phyloP scores from a whole-genome alignment of 2,329 filamentous ascomycete species.

The Didymella arachidicola region DNA sequence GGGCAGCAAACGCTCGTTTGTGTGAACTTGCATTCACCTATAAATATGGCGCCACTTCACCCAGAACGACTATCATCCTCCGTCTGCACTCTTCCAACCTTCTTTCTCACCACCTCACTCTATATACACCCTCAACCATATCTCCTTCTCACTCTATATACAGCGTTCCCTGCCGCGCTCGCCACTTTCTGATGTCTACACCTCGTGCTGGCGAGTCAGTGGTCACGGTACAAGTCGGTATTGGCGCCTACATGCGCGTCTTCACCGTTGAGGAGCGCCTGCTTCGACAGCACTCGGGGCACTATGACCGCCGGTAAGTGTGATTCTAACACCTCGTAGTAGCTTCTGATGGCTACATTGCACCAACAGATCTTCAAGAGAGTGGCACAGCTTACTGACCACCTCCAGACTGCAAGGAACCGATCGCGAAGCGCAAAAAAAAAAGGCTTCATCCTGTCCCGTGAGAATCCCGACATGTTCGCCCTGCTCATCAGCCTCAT shows the following conservation, averaged over 20 bases:
- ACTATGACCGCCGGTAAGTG: neutral
- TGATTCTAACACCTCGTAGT: neutral
- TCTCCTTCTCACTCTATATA: neutral
- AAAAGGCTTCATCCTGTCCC: too few relatives aligned
- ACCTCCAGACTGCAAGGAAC: too few relatives aligned
- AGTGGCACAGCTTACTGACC: too few relatives aligned
- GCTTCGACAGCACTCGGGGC: neutral
- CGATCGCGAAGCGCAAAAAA: too few relatives aligned
- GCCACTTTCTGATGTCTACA: neutral
- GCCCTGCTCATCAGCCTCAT: too few relatives aligned
- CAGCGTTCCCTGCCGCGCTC: neutral
- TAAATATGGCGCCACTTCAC: neutral
- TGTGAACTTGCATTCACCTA: neutral
- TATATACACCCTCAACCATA: neutral
- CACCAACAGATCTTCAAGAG: too few relatives aligned
- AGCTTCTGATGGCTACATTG: neutral
- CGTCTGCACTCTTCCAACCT: neutral
- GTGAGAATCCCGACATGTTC: too few relatives aligned
- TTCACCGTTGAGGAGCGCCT: neutral
- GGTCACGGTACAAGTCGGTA: neutral
- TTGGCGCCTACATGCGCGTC: neutral
- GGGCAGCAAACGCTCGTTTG: neutral
- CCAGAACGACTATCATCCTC: neutral
- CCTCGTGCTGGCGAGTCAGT: neutral
- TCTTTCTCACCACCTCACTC: neutral